These are phyloP conservation scores for Coemansia sp. DNA, from an alignment of 192 early-diverging fungal genomes.

Conservation along the genomic window DNA sequence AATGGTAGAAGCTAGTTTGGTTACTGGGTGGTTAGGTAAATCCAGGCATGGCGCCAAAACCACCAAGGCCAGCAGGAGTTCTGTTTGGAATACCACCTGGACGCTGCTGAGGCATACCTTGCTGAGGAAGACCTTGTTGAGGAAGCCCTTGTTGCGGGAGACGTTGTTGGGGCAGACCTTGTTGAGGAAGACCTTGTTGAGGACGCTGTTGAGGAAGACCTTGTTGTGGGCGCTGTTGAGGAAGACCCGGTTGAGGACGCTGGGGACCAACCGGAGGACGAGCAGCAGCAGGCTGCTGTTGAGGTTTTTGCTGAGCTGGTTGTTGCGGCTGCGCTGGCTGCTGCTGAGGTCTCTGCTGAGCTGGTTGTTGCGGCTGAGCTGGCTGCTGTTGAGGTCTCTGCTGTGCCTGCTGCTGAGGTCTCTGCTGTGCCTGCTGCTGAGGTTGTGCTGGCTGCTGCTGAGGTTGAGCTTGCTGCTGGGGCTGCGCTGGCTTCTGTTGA, in stretches of 20 bases:
- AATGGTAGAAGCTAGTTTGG: conserved; percentile 1
- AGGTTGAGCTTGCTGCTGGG: no score
- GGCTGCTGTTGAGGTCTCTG: neutral
- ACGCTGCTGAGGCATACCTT: conserved; percentile 3
- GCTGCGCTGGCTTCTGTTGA: neutral
- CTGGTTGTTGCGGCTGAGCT: no score
- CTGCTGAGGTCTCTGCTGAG: no score
- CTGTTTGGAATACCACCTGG: conserved; percentile 5
- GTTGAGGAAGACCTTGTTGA: neutral
- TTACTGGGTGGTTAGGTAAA: neutral
- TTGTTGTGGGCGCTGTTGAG: neutral
- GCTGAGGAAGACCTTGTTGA: neutral
- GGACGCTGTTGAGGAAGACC: conserved; percentile 9
- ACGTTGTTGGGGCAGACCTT: conserved; percentile 14
- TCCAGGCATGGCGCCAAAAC: conserved; percentile 16
- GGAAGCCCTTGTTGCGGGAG: neutral
- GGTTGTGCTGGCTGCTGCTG: no score
- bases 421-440: no score
- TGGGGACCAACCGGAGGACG: no score
- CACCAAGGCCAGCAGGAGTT: conserved; percentile 13
- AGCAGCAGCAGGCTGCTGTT: no score
- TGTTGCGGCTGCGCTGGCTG: no score
- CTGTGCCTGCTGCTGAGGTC: neutral
- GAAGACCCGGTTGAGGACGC: conserved; percentile 2
- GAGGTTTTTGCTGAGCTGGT: neutral